Conservation (phyloP, 2,329 filamentous ascomycete genomes). For the Fonsecaea multimorphosa region DNA sequence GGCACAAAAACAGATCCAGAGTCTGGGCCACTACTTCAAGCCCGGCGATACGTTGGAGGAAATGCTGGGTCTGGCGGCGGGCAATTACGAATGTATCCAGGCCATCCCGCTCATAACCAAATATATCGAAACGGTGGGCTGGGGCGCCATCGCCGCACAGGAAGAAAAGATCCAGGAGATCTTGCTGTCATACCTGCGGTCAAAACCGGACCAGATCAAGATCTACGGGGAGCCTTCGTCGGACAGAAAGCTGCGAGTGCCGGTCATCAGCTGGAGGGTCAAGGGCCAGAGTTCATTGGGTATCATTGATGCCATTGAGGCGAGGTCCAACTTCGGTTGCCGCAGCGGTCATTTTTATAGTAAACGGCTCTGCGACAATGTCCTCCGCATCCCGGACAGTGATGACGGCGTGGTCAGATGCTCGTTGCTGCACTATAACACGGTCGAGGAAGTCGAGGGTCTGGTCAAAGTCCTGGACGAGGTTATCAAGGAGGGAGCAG, state of each 20-base stretch:
- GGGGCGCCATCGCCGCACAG: constrained; percentile 62
- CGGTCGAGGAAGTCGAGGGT: constrained; percentile 44
- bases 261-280: constrained; percentile 71
- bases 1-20: constrained; percentile 63
- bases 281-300: constrained; percentile 60
- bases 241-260: constrained; percentile 60
- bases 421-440: constrained; percentile 77
- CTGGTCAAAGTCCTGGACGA: constrained; percentile 39
- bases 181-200: constrained; percentile 65
- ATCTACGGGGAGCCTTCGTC: constrained; percentile 64
- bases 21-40: constrained; percentile 73
- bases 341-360: constrained; percentile 74
- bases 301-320: constrained; percentile 66
- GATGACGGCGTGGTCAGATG: constrained; percentile 70
- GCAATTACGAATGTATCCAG: constrained; percentile 72
- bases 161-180: constrained; percentile 66
- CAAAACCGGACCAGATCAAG: constrained; percentile 57
- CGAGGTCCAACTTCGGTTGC: constrained; percentile 64
- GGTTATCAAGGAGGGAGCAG: constrained; percentile 37
- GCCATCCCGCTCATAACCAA: constrained; percentile 65
- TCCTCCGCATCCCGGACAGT: constrained; percentile 61
- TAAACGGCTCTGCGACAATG: constrained; percentile 64
- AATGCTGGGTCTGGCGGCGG: constrained; percentile 71
- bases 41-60: constrained; percentile 63
- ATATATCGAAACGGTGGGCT: constrained; percentile 62